Percentiles rank a stretch among this genome's conserved stretches.
Conservation (phyloP, 345 rosid species). For the Murraya koenigii region DNA sequence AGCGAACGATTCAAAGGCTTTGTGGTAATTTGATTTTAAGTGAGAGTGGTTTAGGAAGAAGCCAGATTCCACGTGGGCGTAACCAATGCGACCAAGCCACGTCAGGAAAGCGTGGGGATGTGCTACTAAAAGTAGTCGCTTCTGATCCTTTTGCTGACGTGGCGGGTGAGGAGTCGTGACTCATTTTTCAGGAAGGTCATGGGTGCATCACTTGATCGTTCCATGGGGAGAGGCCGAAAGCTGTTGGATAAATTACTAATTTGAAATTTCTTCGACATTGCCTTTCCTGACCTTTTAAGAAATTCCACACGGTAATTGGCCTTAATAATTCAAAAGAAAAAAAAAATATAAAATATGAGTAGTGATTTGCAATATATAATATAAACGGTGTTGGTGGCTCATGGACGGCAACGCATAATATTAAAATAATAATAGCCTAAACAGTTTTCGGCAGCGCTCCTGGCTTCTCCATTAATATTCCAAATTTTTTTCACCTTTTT, state of each 20-base stretch:
- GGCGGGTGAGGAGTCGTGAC: background rate
- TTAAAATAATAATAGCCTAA: too few species aligned
- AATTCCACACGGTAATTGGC: too few species aligned
- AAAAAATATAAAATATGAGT: too few species aligned
- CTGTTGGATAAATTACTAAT: background rate
- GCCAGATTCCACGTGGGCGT: background rate
- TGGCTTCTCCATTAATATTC: too few species aligned
- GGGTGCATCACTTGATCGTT: background rate
- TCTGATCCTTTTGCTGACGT: background rate
- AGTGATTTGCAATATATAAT: too few species aligned
- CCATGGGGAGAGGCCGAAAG: background rate
- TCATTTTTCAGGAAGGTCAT: too few species aligned
- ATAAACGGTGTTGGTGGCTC: too few species aligned
- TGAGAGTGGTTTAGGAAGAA: background rate
- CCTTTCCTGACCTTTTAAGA: background rate
- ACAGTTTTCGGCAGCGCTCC: rapidly evolving
- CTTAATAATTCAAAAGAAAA: too few species aligned
- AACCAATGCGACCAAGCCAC: slow-evolving; percentile 18
- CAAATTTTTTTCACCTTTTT: too few species aligned
- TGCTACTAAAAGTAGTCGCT: too few species aligned
- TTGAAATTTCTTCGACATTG: background rate
- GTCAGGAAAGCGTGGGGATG: background rate
- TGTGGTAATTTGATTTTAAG: background rate
- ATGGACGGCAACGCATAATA: too few species aligned
- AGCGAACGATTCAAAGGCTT: slow-evolving; percentile 33